phyloP scores from a whole-genome alignment of 495 filamentous ascomycete species.

The Trichoderma asperelloides region DNA sequence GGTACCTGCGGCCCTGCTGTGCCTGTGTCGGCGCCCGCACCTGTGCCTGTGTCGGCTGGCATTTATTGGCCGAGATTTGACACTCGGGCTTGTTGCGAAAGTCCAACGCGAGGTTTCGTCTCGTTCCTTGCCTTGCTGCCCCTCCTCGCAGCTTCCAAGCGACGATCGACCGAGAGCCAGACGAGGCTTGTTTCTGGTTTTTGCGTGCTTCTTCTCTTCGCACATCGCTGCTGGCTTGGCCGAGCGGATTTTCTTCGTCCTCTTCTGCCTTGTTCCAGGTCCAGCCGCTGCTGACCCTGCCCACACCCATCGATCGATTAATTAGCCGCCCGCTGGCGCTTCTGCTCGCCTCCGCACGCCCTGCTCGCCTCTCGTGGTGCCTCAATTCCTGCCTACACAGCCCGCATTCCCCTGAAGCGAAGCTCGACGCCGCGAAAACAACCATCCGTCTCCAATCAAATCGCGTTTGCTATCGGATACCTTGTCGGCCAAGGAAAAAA shows the following conservation, averaged over 20 bases:
- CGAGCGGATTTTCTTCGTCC: too few relatives aligned
- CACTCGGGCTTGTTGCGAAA: neutral
- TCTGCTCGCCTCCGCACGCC: constrained; percentile 3
- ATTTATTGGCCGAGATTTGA: constrained; percentile 7
- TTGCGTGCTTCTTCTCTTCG: too few relatives aligned
- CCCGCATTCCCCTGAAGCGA: neutral
- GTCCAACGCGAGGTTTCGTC: constrained; percentile 2
- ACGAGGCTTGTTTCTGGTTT: neutral
- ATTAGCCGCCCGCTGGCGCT: neutral
- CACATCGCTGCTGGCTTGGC: too few relatives aligned
- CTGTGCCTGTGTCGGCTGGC: constrained; percentile 3
- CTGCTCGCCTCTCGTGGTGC: neutral
- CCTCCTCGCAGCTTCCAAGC: constrained; percentile 1
- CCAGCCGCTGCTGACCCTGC: neutral
- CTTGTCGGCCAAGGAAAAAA: neutral
- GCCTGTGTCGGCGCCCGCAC: neutral
- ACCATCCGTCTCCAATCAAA: neutral
- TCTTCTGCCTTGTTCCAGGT: neutral
- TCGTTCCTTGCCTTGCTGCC: constrained; percentile 1
- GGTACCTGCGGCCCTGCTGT: neutral
- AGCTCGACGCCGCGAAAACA: neutral
- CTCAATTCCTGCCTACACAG: neutral
- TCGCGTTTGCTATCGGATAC: neutral
- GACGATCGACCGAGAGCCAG: neutral
- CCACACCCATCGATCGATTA: neutral